Evolutionary conservation across 352 stramenopile genomes (phyloP).

Genomic region (Globisporangium okanoganense): DNA sequence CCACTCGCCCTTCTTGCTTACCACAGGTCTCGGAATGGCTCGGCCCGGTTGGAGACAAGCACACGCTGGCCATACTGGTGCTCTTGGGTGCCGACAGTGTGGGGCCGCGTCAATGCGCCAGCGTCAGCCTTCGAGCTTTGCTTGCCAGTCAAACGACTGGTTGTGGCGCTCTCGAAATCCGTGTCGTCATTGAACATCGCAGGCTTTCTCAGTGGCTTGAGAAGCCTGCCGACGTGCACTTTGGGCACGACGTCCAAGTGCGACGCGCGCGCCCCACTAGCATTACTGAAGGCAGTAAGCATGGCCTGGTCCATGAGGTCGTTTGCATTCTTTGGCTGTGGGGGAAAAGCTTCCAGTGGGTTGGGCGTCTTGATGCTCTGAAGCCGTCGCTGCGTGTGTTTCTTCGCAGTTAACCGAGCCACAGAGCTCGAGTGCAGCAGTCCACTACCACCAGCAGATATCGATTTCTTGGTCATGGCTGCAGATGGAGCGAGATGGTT

Average conservation of each 20-base stretch:
- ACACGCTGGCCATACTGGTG: not conserved
- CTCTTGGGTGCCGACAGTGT: not conserved
- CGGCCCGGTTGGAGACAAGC: not conserved
- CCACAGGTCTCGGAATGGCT: not conserved
- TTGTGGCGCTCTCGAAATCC: not conserved
- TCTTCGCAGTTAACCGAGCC: slow-evolving; percentile 27
- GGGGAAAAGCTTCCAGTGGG: slow-evolving; percentile 38
- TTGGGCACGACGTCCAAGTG: not conserved
- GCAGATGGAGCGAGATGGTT: slow-evolving; percentile 20
- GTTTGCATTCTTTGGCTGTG: slow-evolving; percentile 26
- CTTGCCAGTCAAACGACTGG: not conserved
- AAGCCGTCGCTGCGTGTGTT: slow-evolving; percentile 46
- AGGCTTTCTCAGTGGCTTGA: not conserved
- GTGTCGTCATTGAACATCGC: not conserved
- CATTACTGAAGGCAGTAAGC: not conserved
- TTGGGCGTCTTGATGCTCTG: slow-evolving; percentile 48
- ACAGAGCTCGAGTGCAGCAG: slow-evolving; percentile 2
- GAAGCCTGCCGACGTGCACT: not conserved
- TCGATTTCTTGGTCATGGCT: not conserved
- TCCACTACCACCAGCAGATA: not conserved
- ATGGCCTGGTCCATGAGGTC: not conserved
- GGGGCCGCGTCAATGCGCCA: not conserved
- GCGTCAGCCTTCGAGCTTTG: no score
- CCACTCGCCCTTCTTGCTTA: not conserved
- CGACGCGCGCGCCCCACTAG: not conserved